phyloP scores from a whole-genome alignment of 768 basidiomycete genomes.

The Trametes meyenii region DNA sequence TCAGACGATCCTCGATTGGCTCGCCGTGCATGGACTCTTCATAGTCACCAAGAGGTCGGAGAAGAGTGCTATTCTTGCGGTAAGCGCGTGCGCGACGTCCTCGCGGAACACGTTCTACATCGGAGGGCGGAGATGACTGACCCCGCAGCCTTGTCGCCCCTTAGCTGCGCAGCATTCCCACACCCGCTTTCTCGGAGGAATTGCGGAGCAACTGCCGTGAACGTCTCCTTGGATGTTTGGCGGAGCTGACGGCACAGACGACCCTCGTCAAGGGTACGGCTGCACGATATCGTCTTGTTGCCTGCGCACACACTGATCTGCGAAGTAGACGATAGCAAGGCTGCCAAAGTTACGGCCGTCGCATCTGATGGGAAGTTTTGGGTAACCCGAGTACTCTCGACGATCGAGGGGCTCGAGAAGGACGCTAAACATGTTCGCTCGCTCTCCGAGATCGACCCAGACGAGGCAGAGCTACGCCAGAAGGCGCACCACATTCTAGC shows the following conservation, averaged over 20 bases:
- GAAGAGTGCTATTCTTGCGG: conserved; percentile 60
- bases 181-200: conserved; percentile 72
- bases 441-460: conserved; percentile 56
- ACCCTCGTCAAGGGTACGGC: conserved; percentile 53
- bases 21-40: conserved; percentile 82
- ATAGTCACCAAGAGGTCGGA: conserved; percentile 70
- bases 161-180: conserved; percentile 65
- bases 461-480: conserved; percentile 48
- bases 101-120: neutral
- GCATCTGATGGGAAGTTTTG: conserved; percentile 80
- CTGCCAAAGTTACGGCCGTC: conserved; percentile 57
- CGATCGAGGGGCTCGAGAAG: conserved; percentile 57
- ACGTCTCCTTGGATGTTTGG: conserved; percentile 72
- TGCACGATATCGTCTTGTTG: neutral
- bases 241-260: conserved; percentile 67
- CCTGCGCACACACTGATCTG: neutral
- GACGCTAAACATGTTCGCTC: conserved; percentile 69
- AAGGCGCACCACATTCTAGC: conserved; percentile 47
- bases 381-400: conserved; percentile 66
- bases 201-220: conserved; percentile 67
- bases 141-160: conserved; percentile 3
- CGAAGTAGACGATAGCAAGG: conserved; percentile 48
- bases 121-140: conserved; percentile 10
- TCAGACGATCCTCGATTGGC: conserved; percentile 74
- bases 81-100: conserved; percentile 41